Evolutionary conservation across 805 yeast species (phyloP).

Genomic region (Candida alai): DNA sequence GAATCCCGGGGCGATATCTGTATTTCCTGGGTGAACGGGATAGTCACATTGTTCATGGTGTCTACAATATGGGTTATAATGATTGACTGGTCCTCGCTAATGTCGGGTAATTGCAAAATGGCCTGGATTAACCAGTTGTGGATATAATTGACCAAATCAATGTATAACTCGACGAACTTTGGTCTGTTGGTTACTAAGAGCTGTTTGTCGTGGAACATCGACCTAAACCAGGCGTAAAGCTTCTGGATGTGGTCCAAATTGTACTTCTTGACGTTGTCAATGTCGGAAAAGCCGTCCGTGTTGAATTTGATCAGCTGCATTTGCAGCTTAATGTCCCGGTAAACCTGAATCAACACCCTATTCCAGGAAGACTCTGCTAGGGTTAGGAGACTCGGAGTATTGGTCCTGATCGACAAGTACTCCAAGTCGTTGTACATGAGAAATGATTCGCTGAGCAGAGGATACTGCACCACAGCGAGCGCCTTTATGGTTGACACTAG

Average conservation of each 20-base stretch:
- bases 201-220: slow-evolving; percentile 16
- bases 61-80: slow-evolving; percentile 27
- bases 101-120: slow-evolving; percentile 25
- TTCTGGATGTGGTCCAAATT: slow-evolving; percentile 17
- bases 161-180: slow-evolving; percentile 24
- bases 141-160: slow-evolving; percentile 24
- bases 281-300: slow-evolving; percentile 15
- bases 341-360: slow-evolving; percentile 16
- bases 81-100: slow-evolving; percentile 33
- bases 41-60: slow-evolving; percentile 18
- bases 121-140: slow-evolving; percentile 25
- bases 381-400: no score
- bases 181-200: slow-evolving; percentile 23
- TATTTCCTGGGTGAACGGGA: slow-evolving; percentile 15
- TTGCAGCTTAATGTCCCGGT: slow-evolving; percentile 18
- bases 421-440: slow-evolving; percentile 34
- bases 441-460: slow-evolving; percentile 28
- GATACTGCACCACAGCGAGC: slow-evolving; percentile 30
- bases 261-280: slow-evolving; percentile 16
- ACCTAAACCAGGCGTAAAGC: slow-evolving; percentile 24
- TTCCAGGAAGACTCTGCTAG: slow-evolving; percentile 18
- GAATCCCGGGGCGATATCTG: slow-evolving; percentile 15
- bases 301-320: slow-evolving; percentile 12
- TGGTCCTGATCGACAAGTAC: slow-evolving; percentile 14
- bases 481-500: slow-evolving; percentile 28